Evolutionary conservation across 352 stramenopile species (phyloP).

Genomic region (Globisporangium apiculatum): DNA sequence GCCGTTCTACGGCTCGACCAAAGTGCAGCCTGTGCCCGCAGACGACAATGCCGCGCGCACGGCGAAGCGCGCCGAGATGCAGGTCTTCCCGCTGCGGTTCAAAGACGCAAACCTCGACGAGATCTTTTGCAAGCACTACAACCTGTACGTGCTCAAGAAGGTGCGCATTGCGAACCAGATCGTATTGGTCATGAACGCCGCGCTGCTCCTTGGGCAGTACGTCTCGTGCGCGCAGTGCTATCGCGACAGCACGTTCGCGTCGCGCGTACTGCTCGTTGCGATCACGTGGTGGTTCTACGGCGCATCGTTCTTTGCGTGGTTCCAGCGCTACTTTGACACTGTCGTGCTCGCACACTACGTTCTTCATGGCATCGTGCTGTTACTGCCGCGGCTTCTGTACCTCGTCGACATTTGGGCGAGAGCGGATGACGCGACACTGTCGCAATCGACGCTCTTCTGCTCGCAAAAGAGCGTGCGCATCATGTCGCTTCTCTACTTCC

Average conservation of each 20-base stretch:
- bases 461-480: constrained; percentile 50
- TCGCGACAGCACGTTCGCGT: constrained; percentile 28
- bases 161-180: constrained; percentile 46
- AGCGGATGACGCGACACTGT: background rate
- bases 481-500: constrained; percentile 46
- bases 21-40: constrained; percentile 21
- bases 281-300: constrained; percentile 36
- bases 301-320: constrained; percentile 31
- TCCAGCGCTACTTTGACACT: constrained; percentile 41
- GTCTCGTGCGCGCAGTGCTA: constrained; percentile 21
- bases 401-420: constrained; percentile 18
- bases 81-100: constrained; percentile 51
- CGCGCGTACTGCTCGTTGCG: constrained; percentile 28
- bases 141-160: constrained; percentile 63
- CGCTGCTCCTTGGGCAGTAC: constrained; percentile 47
- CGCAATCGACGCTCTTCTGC: constrained; percentile 31
- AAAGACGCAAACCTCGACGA: constrained; percentile 54
- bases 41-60: constrained; percentile 5
- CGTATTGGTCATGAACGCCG: constrained; percentile 32
- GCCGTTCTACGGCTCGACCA: constrained; percentile 23
- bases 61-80: constrained; percentile 33
- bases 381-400: constrained; percentile 42
- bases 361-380: constrained; percentile 34
- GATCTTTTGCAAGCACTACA: constrained; percentile 69
- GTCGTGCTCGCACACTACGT: constrained; percentile 47